These are phyloP conservation scores for Cladorrhinum sp. DNA, from an alignment of 2,329 filamentous ascomycete species.

Conservation along the genomic window DNA sequence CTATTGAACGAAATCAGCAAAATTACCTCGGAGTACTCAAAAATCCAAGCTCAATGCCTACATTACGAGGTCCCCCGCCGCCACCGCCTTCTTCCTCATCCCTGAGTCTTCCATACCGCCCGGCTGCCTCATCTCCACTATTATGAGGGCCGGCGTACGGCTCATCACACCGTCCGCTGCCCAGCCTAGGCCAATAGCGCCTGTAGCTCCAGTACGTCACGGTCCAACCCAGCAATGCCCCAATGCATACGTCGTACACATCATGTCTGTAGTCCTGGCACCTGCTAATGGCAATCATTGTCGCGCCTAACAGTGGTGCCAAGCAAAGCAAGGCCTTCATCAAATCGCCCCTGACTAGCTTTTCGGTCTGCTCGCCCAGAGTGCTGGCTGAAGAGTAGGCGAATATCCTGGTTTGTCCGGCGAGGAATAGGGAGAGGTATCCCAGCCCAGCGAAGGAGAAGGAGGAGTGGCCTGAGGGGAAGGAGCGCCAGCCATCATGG, in stretches of 20 bases:
- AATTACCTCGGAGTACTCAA: constrained; percentile 26
- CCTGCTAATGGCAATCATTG: constrained; percentile 66
- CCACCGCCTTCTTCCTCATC: constrained; percentile 51
- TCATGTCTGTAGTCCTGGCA: constrained; percentile 71
- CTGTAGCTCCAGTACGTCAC: constrained; percentile 66
- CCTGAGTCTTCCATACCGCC: constrained; percentile 42
- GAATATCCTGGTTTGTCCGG: constrained; percentile 62
- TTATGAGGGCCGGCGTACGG: constrained; percentile 49
- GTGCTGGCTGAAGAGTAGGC: constrained; percentile 33
- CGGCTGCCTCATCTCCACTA: constrained; percentile 19
- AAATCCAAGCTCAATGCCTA: constrained; percentile 33
- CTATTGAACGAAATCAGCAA: constrained; percentile 21
- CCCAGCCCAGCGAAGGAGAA: constrained; percentile 78
- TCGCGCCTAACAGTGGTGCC: constrained; percentile 57
- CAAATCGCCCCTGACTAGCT: constrained; percentile 45
- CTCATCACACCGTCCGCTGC: constrained; percentile 52
- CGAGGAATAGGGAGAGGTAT: constrained; percentile 67
- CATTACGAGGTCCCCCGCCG: constrained; percentile 30
- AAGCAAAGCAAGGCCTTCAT: constrained; percentile 56
- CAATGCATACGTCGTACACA: constrained; percentile 65
- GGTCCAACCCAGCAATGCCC: constrained; percentile 56
- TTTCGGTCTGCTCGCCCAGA: constrained; percentile 26
- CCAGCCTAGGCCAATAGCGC: constrained; percentile 58
- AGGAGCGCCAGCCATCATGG: constrained; percentile 81
- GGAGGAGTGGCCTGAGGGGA: constrained; percentile 76